Percentiles rank a stretch among this genome's conserved stretches.
These are phyloP conservation scores for Colletotrichum somersetense DNA, from an alignment of 2,329 filamentous ascomycete species.

Conservation along the genomic window DNA sequence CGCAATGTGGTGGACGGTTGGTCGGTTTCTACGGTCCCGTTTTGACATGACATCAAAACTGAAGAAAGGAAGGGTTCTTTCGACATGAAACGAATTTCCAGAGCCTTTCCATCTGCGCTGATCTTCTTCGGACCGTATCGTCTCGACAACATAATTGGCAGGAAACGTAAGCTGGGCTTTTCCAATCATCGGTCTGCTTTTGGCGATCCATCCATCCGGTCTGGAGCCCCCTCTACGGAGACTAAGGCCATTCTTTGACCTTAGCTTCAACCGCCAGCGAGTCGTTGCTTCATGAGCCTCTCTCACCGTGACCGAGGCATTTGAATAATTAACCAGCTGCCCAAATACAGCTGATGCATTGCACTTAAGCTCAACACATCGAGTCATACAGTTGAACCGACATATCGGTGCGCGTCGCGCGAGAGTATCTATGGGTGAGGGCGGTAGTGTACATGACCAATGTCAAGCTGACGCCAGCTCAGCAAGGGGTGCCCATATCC, in stretches of 20 bases:
- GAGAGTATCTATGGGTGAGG: background rate
- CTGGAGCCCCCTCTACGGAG: background rate
- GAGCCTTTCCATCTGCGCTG: background rate
- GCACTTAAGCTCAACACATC: background rate
- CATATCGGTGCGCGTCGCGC: conserved; percentile 8
- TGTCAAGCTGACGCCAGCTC: conserved; percentile 22
- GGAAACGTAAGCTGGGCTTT: background rate
- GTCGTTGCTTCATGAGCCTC: background rate
- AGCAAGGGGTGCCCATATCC: conserved; percentile 10
- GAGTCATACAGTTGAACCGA: background rate
- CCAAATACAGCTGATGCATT: background rate
- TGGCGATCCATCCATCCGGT: conserved; percentile 20
- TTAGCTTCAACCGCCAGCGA: background rate
- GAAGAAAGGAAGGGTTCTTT: background rate
- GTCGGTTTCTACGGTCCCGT: background rate
- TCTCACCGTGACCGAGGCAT: background rate
- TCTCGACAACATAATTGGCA: conserved; percentile 4
- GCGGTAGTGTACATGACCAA: background rate
- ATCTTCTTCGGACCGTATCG: conserved; percentile 28
- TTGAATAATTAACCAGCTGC: background rate
- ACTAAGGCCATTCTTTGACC: background rate
- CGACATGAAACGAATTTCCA: conserved; percentile 8
- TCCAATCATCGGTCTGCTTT: background rate
- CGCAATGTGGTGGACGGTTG: background rate
- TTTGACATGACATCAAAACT: background rate